Conservation (phyloP, 1,284 basidiomycete species). For the Ceratobasidium sp. region DNA sequence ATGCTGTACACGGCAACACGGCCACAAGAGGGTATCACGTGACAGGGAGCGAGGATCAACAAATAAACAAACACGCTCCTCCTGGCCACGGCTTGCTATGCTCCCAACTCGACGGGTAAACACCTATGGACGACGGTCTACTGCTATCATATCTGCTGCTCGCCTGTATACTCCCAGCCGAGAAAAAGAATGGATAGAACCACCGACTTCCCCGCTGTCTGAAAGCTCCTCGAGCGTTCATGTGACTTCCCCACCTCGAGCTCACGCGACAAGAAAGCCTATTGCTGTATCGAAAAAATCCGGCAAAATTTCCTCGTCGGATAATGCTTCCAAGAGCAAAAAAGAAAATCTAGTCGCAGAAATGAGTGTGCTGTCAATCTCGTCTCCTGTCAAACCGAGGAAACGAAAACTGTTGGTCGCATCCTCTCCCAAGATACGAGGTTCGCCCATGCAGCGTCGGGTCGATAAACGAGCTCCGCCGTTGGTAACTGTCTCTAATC, state of each 20-base stretch:
- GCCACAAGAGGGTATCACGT: conserved; percentile 12
- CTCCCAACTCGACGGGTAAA: conserved; percentile 23
- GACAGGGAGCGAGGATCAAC: background rate
- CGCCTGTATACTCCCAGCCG: background rate
- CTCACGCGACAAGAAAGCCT: background rate
- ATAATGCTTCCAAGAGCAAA: background rate
- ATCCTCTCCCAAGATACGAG: conserved; percentile 25
- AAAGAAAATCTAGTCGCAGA: conserved; percentile 26
- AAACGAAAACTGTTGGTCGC: conserved; percentile 23
- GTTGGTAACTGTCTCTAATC: background rate
- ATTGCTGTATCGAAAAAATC: background rate
- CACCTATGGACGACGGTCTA: conserved; percentile 34
- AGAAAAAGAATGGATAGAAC: background rate
- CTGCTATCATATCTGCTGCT: conserved; percentile 22
- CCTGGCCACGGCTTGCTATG: conserved; percentile 6
- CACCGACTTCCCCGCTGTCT: conserved; percentile 2
- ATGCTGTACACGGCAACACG: too few species aligned
- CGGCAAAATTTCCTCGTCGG: background rate
- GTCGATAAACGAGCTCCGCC: background rate
- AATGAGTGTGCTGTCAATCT: conserved; percentile 10
- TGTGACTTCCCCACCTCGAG: background rate
- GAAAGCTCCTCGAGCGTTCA: conserved; percentile 15
- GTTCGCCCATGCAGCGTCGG: conserved; percentile 27
- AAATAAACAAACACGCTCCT: background rate
- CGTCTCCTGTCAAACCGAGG: conserved; percentile 12